Evolutionary conservation across 1,284 basidiomycete genomes (phyloP), one percentile per base, ranked within the genome.

Genomic region (Earliella scabrosa): DNA sequence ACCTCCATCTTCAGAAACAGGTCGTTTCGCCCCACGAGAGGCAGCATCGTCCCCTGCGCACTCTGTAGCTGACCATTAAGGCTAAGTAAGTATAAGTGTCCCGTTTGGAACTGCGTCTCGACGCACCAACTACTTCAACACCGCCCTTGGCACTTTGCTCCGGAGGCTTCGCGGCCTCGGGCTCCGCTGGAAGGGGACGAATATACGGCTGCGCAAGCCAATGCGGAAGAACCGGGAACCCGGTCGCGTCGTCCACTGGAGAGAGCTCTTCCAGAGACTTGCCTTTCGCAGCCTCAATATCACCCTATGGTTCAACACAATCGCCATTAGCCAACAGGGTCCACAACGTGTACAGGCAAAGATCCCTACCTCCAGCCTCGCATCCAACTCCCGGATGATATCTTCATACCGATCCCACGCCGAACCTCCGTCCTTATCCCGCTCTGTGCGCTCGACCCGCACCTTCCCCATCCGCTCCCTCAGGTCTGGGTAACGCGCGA

Each of bases 161-260:
- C 2, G 59, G 46, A 9, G 58, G 51, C 31, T 52, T 44, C 26
- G 57, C 54, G 2, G 41, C 56, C 11, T 60, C 59, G 5, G 61
- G 59, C 35, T 59, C 59, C 3, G 55, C 54, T 7, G 61, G 66
- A 3, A 64, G 51, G 0, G 86, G 82, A 18, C 92, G 79, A 68
- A 93, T 87, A 68, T 94, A 93, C 1, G 95, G 94, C 71, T 97
- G 95, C 9, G 87, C 85, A 11, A 92, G 77, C 91, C 92, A 96
- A 63, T 89, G 85, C 0, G 94, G 94, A 20, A 95, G 78, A 1
- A 84, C 70, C 45, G 80, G 79, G 58, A 88, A 73, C 9, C 86
- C 81, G 1, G 82, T 83, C 49, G 70, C 72, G 11, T 77, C 72
- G 39, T 88, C 85, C 7, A 78, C 60, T 16, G 63, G 74, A 38